A percentile compares a stretch with the other conserved stretches of the same genome.
Evolutionary conservation across 2,329 filamentous ascomycete genomes (phyloP).

Genomic region (Huntiella bhutanensis): DNA sequence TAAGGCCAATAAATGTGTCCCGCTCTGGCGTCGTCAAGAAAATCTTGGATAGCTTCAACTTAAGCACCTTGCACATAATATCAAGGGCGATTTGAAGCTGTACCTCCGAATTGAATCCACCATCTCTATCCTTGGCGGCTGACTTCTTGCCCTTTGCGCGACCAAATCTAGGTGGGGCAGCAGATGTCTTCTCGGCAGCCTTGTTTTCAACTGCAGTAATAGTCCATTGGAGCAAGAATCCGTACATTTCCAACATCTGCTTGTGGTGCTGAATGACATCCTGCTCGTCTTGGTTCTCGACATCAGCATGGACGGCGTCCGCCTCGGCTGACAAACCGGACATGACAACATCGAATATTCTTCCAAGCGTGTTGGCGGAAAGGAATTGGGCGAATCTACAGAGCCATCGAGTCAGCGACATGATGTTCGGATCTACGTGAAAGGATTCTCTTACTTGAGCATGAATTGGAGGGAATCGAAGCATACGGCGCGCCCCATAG

Average conservation of each 20-base stretch:
- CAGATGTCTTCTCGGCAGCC: slow-evolving; percentile 68
- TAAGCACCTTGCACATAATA: slow-evolving; percentile 88
- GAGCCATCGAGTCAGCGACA: too few relatives aligned
- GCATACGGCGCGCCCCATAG: slow-evolving; percentile 54
- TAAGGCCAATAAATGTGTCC: slow-evolving; percentile 81
- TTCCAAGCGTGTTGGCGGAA: slow-evolving; percentile 68
- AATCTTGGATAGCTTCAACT: slow-evolving; percentile 76
- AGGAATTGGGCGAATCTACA: slow-evolving; percentile 60
- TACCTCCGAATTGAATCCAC: slow-evolving; percentile 68
- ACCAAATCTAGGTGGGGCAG: slow-evolving; percentile 47
- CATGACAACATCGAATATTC: slow-evolving; percentile 77
- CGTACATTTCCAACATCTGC: slow-evolving; percentile 79
- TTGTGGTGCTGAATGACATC: slow-evolving; percentile 76
- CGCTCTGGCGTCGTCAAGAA: slow-evolving; percentile 93
- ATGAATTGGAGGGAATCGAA: slow-evolving; percentile 93
- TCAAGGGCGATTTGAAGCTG: slow-evolving; percentile 82
- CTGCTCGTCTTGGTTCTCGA: slow-evolving; percentile 74
- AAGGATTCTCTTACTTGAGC: slow-evolving; percentile 64
- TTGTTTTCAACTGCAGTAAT: slow-evolving; percentile 88
- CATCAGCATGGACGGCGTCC: slow-evolving; percentile 65
- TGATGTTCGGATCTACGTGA: too few relatives aligned
- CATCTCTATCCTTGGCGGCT: slow-evolving; percentile 41
- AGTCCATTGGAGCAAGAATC: slow-evolving; percentile 86
- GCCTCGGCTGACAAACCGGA: slow-evolving; percentile 74
- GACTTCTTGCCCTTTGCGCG: slow-evolving; percentile 65